Evolutionary conservation across 108 stramenopile species (phyloP), one percentile per base, ranked within the genome.

Genomic region (Skeletonema costatum): DNA sequence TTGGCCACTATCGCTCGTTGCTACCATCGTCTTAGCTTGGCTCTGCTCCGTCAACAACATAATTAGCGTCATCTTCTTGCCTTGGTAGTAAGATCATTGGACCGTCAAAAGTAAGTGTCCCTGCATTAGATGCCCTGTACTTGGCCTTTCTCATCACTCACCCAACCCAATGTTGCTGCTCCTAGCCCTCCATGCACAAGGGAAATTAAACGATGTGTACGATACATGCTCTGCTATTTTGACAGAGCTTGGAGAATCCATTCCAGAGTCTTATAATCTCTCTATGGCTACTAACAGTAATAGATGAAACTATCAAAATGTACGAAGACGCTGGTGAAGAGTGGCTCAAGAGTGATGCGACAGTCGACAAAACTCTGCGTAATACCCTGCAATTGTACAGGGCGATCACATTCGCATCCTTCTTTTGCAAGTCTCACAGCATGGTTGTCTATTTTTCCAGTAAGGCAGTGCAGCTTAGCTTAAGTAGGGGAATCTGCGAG

Each of bases 71-170:
- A n/a, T n/a, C n/a, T n/a, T n/a, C n/a, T n/a, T n/a, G n/a, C n/a
- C n/a, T n/a, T n/a, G n/a, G n/a, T n/a, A n/a, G n/a, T n/a, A n/a
- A n/a, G n/a, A n/a, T n/a, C n/a, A n/a, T n/a, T n/a, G n/a, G n/a
- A n/a, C n/a, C n/a, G n/a, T n/a, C n/a, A n/a, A 56, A 5, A n/a
- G 62, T 46, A 1, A 46, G 51, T 10, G 36, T 46, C 75, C 1
- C 31, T 58, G 13, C 60, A 70, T 68, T 63, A 17, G 74, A 81
- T 25, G 25, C 25, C 25, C 25, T 25, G 25, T 25, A 0, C 25
- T 25, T 25, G 25, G 25, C 0, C 25, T 25, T 25, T 25, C 25
- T 25, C 0, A 25, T 25, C 25, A 25, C 25, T 25, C 25, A 25
- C 25, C 25, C 25, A 25, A 25, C 25, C 25, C 25, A 25, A 25